Conservation (phyloP, 495 filamentous ascomycete genomes). For the Trichocladium antarcticum region DNA sequence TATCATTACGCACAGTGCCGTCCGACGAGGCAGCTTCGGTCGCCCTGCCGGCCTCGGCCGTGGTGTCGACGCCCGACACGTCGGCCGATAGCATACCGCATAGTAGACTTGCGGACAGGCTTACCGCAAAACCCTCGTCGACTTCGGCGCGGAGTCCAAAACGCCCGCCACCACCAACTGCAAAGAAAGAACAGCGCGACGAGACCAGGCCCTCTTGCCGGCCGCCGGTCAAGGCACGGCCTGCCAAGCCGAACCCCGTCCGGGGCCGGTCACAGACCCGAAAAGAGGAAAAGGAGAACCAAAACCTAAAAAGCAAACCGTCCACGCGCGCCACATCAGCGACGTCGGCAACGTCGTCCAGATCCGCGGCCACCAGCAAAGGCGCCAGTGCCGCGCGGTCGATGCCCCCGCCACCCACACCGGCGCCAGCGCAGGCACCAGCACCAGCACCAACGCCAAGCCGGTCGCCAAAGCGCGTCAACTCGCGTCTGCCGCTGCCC, state of each 20-base stretch:
- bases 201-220: neutral
- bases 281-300: neutral
- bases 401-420: neutral
- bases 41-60: conserved; percentile 10
- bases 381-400: conserved; percentile 1
- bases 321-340: conserved; percentile 3
- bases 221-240: neutral
- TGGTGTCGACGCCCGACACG: conserved; percentile 13
- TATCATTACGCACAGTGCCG: conserved; percentile 15
- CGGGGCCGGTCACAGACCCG: conserved; percentile 9
- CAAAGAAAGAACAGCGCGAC: neutral
- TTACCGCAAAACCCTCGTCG: neutral
- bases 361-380: conserved; percentile 5
- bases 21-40: conserved; percentile 14
- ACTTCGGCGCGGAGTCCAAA: neutral
- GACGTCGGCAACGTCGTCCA: conserved; percentile 6
- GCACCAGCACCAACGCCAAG: conserved; percentile 10
- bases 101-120: neutral
- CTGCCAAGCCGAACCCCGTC: conserved; percentile 4
- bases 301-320: neutral
- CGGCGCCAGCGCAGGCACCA: neutral
- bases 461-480: conserved; percentile 17
- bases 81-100: conserved; percentile 7
- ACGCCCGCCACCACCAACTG: neutral
- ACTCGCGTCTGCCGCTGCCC: conserved; percentile 35